Conservation (phyloP, 306 rosid species). For the Morella rubra region DNA sequence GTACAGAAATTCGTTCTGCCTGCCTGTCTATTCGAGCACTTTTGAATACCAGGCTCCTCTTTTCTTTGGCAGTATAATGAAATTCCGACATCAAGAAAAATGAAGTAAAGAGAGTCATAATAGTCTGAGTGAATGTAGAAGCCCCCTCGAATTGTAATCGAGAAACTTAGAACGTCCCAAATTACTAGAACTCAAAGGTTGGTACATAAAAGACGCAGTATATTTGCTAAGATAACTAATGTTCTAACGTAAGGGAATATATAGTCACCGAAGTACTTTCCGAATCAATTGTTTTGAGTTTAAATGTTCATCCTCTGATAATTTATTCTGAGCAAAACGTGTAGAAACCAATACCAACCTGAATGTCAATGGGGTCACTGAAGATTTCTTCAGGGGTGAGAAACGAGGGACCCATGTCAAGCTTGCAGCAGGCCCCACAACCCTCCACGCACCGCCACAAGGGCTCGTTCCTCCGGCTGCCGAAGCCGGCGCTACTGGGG, state of each 20-base stretch:
- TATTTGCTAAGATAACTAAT: not conserved
- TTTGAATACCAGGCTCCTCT: not conserved
- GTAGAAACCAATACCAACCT: conserved; percentile 39
- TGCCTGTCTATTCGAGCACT: not conserved
- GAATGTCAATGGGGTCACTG: conserved; percentile 50
- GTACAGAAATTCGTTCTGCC: not conserved
- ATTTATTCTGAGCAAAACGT: not conserved
- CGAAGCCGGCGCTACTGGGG: conserved; percentile 39
- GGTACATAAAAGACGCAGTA: not conserved
- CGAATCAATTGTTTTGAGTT: not conserved
- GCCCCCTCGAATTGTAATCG: not conserved
- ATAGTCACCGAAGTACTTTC: not conserved
- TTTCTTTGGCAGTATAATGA: not conserved
- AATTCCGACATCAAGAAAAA: not conserved
- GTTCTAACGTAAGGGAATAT: not conserved
- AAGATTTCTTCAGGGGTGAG: conserved; percentile 78
- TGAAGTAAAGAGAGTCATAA: not conserved
- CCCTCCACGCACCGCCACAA: conserved; percentile 78
- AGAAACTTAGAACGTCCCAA: not conserved
- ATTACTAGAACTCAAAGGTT: not conserved
- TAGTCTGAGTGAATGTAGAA: not conserved
- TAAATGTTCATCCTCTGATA: not conserved
- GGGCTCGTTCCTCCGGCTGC: conserved; percentile 42
- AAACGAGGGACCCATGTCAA: conserved; percentile 72
- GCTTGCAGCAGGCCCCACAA: conserved; percentile 93